A percentile compares a stretch with the other conserved stretches of the same genome.
These are phyloP conservation scores for Abrus precatorius DNA, from an alignment of 306 rosid genomes.

Conservation along the genomic window DNA sequence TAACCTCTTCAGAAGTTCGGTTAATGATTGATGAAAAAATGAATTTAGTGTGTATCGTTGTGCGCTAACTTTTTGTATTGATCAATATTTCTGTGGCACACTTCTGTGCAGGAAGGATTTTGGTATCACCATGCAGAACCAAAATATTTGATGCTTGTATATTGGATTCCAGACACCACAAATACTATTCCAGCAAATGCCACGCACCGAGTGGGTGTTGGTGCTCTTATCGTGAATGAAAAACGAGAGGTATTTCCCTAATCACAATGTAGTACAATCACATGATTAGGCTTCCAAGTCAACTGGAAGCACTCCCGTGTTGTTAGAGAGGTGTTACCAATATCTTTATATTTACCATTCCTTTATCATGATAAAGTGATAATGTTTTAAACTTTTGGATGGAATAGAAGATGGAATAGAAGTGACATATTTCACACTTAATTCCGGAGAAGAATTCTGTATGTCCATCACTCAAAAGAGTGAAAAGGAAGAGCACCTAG, in stretches of 20 bases:
- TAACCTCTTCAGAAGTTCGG: constrained; percentile 16
- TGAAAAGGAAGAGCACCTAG: constrained; percentile 22
- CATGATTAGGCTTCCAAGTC: neutral
- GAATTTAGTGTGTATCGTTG: neutral
- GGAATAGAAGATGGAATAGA: constrained; percentile 25
- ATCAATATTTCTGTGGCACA: constrained; percentile 20
- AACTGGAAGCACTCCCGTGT: neutral
- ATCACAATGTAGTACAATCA: neutral
- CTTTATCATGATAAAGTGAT: constrained; percentile 18
- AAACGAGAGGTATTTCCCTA: constrained; percentile 70
- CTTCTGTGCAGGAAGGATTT: constrained; percentile 74
- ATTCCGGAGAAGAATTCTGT: constrained; percentile 13
- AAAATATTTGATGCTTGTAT: constrained; percentile 79
- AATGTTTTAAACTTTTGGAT: neutral
- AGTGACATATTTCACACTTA: constrained; percentile 30
- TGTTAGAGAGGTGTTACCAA: constrained; percentile 12
- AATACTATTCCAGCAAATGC: constrained; percentile 85
- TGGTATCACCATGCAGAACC: constrained; percentile 96
- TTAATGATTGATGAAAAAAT: neutral
- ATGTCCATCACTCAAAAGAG: constrained; percentile 6
- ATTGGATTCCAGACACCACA: constrained; percentile 74
- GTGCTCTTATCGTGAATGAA: constrained; percentile 74
- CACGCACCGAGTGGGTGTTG: constrained; percentile 79
- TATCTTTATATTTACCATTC: constrained; percentile 4
- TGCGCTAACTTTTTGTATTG: constrained; percentile 2